Base-by-base conservation (phyloP, 2,329 filamentous ascomycete species). In the Colletotrichum orchidophilum region DNA sequence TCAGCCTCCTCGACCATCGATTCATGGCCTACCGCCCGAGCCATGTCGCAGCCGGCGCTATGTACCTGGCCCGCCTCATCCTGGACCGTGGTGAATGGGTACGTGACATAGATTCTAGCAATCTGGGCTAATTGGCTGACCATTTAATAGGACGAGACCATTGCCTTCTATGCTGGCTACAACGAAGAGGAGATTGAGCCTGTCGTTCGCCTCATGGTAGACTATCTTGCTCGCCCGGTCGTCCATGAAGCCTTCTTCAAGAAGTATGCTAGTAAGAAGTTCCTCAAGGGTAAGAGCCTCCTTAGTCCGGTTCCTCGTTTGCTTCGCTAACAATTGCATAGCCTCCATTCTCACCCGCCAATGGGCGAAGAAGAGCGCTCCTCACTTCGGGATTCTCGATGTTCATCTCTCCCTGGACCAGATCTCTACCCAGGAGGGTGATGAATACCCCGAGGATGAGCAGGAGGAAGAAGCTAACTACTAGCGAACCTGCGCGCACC, bases 211-310 rank as follows among this genome's bases (percentile, higher is more conserved):
- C 88, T 98, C 72, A 98, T 99, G 95, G 91, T 99, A 73, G 95
- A 99, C 82, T 99, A 99, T 81, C 92, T 99, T 49, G 93, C 93
- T 70, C 91, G 94, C 13, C 96, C 96, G 29, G 93, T 98, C 64
- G 90, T 92, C 53, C 96, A 99, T 79, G 96, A 98, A 81, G 97
- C 96, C 46, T 98, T 99, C 87, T 98, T 98, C 88, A 97, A 97
- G 90, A 99, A 99, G 84, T 99, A 99, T 81, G 96, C 96, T 67
- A 97, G 94, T 90, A 99, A 98, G 88, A 98, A 97, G 85, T 99
- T 98, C 85, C 86, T 98, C 77, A 99, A 99, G 87, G 95, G 96
- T 97, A 91, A 84, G 88, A 77, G n/a, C 26, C 31, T 33, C 18
- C 39, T 24, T 4, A 4, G 13, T 21, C 29, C 11, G 27, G 5